Evolutionary conservation across 2,329 filamentous ascomycete genomes (phyloP), one percentile per base, ranked within the genome.

Genomic region (Didymellaceae sp.): DNA sequence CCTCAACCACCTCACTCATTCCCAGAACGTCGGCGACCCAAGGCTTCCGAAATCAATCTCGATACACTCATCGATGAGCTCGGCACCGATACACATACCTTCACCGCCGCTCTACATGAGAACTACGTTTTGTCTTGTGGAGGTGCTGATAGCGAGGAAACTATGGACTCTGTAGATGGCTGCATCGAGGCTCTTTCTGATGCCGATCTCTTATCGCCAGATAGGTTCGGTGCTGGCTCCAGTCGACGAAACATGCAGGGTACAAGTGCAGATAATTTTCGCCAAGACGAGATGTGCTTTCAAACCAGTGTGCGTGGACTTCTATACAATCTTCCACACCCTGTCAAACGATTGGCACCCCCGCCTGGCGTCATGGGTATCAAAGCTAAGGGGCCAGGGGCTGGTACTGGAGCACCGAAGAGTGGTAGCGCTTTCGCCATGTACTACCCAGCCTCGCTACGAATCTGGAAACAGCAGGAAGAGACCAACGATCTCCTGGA

Each of bases 251-350:
- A 67, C 67, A 74, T 75, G 61, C 58, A 81, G 76, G 65, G 78
- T 74, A 75, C 68, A 56, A 77, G 70, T 79, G 87, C 70, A 44
- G 93, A 97, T 54, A 81, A 87, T 11, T 76, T 97, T 8, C 86
- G 92, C 6, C 93, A 97, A 72, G 91, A 97, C 57, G 94, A 99
- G 67, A 92, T 99, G 68, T 87, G 89, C 18, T 97, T 97, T 58
- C 90, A 99, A 59, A 86, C 93, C 14, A 91, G 91, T 4, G 90
- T 96, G 0, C 85, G 92, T 10, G 94, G 94, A 0, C 75, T 97
- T 40, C 75, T 97, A 0, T 96, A 96, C 69, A 87, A 86, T 8
- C 80, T 99, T 2, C 94, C 94, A 1, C 84, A 84, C 61, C 93
- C 93, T 0, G 94, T 99, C 8, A 93, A 90, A 69, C 82, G 79